These are phyloP conservation scores for Thraustochytrium sp. DNA, from an alignment of 352 stramenopile species.

Conservation along the genomic window DNA sequence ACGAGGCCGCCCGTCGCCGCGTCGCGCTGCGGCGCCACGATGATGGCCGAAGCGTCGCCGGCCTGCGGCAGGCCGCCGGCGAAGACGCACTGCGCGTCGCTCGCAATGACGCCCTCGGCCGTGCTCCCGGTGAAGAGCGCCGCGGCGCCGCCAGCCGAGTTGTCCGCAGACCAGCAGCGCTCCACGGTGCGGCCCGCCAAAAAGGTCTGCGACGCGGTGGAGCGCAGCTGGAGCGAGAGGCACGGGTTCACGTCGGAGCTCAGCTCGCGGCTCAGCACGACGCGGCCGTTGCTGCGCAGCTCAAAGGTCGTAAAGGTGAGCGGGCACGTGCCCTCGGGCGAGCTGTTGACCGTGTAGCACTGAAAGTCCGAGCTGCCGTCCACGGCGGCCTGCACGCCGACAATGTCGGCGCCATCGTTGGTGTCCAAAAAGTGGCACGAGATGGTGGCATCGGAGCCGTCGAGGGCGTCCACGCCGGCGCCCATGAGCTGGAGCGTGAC, in stretches of 20 bases:
- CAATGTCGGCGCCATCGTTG: neutral
- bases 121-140: neutral
- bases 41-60: neutral
- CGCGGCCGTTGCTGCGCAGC: neutral
- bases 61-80: neutral
- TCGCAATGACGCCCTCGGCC: neutral
- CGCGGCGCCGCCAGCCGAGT: neutral
- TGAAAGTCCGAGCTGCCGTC: neutral
- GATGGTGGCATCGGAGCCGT: neutral
- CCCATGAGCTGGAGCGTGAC: neutral
- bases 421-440: neutral
- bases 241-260: neutral
- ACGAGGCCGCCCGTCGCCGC: neutral
- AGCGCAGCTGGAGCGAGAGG: neutral
- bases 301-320: constrained; percentile 12
- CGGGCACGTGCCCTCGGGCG: neutral
- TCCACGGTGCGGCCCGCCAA: neutral
- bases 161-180: neutral
- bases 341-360: neutral
- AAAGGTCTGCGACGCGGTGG: neutral
- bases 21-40: neutral
- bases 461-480: neutral
- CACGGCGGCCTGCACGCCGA: neutral
- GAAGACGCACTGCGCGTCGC: neutral
- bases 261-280: neutral